Evolutionary conservation across 257 asterid genomes (phyloP), one percentile per base, ranked within the genome.

Genomic region (Leptodermis oblonga): DNA sequence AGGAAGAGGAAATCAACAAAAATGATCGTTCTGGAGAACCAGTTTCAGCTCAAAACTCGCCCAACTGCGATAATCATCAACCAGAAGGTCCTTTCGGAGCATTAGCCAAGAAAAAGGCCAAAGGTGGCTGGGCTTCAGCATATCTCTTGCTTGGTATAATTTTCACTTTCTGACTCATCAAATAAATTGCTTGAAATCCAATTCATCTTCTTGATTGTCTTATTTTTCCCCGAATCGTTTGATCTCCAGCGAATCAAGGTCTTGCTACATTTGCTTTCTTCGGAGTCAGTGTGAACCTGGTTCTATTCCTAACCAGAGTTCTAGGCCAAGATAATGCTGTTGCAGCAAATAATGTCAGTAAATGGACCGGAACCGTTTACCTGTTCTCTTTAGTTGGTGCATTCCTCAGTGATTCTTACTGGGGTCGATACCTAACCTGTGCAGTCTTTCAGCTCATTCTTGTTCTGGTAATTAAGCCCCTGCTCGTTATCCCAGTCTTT

Each of bases 361-460:
- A 75, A 58, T 90, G 97, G 97, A 90, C 92, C 0, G 97, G 97
- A 62, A 88, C 96, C 0, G 96, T 88, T 11, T 88, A 90, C 69
- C 64, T 90, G 67, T 90, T 90, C 85, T 86, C 97, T 0, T 80
- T 90, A 22, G 15, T 90, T 1, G 97, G 92, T 65, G 97, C 97
- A 15, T 90, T 90, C 70, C 87, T 90, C 23, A 90, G 96, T 33
- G 97, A 90, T 70, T 90, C 97, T 0, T 90, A 90, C 62, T 86
- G 88, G 97, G 97, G 97, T 8, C 87, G 97, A 11, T 90, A 79
- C 71, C 73, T 82, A 18, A 88, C 97, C 7, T 88, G 97, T 65
- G 84, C 89, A 17, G 56, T 90, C 68, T 90, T 82, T 58, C 97
- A 90, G 74, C 65, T 85, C 56, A 73, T 88, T 39, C 82, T 90